Evolutionary conservation across 176 grass and related monocot species (phyloP), one percentile per base, ranked within the genome.

Genomic region (Triticum urartu): DNA sequence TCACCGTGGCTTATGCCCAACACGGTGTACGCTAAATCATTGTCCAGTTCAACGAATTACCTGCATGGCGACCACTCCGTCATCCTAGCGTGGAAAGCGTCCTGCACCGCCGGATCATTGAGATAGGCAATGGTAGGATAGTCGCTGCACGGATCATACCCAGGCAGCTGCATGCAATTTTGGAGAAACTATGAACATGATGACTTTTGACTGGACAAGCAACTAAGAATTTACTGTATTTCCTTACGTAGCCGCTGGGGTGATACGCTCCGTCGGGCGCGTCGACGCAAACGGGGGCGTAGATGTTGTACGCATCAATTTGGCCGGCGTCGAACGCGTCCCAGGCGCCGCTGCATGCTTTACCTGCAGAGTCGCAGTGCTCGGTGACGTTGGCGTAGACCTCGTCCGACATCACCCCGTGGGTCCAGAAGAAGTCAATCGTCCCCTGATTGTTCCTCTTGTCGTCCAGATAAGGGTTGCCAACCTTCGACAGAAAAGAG

Each of bases 21-120:
- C 32, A 33, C 32, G 43, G 43, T 48, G 13, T 48, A 1, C 0
- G 47, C 47, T 48, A 48, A 14, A 14, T 48, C 47, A 47, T 12
- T 48, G 11, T 5, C 47, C 78, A 32, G 24, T 24, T 2, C 50
- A 76, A 59, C 20, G 11, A 60, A 58, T 82, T 88, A 91, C 86
- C 6, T 9, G 82, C 88, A 93, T 48, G 18, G 17, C 59, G 60
- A 64, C 91, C 91, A 93, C 6, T 50, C 24, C 8, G 20, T 83
- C 0, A 38, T 59, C 47, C 72, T 79, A 50, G 83, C 89, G 7
- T 93, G 88, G 11, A 93, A 80, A 15, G 89, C 89, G 5, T 47
- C 68, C 42, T 93, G 89, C 78, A 93, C 92, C 14, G 71, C 38
- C 39, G 36, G 75, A 63, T 88, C 82, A 42, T 93, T 93, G 24